phyloP scores from a whole-genome alignment of 805 yeast species.

The Wickerhamiella musiphila region DNA sequence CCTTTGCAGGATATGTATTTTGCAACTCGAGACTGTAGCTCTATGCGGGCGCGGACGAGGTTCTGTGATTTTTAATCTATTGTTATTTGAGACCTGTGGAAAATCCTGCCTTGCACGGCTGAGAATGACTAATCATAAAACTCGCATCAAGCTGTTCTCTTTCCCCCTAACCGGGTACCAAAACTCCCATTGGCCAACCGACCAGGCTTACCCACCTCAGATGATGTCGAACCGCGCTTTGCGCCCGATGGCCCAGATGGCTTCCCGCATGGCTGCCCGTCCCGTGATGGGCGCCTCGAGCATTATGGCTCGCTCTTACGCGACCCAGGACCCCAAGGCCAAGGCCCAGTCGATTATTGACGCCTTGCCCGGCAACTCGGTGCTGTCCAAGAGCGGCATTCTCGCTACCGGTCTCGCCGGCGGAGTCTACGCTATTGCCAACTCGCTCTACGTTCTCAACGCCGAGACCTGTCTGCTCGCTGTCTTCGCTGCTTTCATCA shows the following conservation, averaged over 20 bases:
- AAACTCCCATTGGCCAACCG: conserved; percentile 2
- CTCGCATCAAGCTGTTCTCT: too few relatives aligned
- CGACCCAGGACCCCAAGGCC: conserved; percentile 39
- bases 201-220: not conserved
- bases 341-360: conserved; percentile 82
- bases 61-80: too few relatives aligned
- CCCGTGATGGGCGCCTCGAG: conserved; percentile 2
- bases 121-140: too few relatives aligned
- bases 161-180: too few relatives aligned
- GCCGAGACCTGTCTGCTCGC: conserved; percentile 79
- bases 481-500: conserved; percentile 63
- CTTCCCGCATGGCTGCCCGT: conserved; percentile 1
- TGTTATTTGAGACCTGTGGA: too few relatives aligned
- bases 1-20: too few relatives aligned
- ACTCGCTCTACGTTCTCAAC: conserved; percentile 81
- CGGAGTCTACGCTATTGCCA: conserved; percentile 81
- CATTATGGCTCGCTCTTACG: not conserved
- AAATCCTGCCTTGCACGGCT: too few relatives aligned
- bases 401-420: conserved; percentile 93
- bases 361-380: conserved; percentile 82
- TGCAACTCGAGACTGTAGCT: too few relatives aligned
- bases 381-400: conserved; percentile 82
- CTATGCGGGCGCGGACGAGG: too few relatives aligned
- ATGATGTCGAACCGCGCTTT: conserved; percentile 1
- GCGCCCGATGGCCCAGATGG: conserved; percentile 1